A percentile compares a stretch with the other conserved stretches of the same genome.
phyloP scores from a whole-genome alignment of 106 monocot species.

The Alisma plantagoaquatica region DNA sequence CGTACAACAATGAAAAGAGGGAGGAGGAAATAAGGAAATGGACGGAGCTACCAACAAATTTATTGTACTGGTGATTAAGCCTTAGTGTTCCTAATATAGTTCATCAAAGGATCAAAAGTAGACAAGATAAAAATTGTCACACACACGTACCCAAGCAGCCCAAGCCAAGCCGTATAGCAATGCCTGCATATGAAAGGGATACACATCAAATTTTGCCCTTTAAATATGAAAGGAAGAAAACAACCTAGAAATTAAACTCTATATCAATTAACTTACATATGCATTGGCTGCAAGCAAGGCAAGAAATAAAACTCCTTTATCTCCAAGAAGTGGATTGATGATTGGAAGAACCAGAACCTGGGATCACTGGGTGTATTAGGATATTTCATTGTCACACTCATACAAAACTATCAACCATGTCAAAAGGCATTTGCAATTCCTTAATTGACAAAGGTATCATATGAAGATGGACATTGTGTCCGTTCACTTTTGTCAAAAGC shows the following conservation, averaged over 20 bases:
- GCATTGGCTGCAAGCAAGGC: conserved; percentile 39
- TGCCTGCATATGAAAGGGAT: conserved; percentile 30
- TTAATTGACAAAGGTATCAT: too few species aligned
- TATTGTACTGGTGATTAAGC: not conserved
- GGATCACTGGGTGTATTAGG: too few species aligned
- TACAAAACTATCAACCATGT: too few species aligned
- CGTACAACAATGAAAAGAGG: too few species aligned
- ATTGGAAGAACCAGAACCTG: conserved; percentile 70
- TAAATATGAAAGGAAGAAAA: not conserved
- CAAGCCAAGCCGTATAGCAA: conserved; percentile 78
- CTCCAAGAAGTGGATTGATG: conserved; percentile 42
- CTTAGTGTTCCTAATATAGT: not conserved
- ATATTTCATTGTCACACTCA: too few species aligned
- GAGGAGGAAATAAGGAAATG: not conserved
- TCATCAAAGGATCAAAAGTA: not conserved
- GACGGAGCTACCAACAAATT: not conserved
- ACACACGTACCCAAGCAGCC: conserved; percentile 61
- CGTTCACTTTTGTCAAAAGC: too few species aligned
- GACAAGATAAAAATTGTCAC: not conserved
- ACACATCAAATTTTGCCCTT: not conserved
- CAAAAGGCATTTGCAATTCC: too few species aligned
- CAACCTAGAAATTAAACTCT: not conserved
- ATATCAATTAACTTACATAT: conserved; percentile 43
- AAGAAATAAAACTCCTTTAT: conserved; percentile 50
- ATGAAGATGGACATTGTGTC: too few species aligned